Evolutionary conservation across 257 asterid genomes (phyloP).

Genomic region (Solanum ossicruentum): DNA sequence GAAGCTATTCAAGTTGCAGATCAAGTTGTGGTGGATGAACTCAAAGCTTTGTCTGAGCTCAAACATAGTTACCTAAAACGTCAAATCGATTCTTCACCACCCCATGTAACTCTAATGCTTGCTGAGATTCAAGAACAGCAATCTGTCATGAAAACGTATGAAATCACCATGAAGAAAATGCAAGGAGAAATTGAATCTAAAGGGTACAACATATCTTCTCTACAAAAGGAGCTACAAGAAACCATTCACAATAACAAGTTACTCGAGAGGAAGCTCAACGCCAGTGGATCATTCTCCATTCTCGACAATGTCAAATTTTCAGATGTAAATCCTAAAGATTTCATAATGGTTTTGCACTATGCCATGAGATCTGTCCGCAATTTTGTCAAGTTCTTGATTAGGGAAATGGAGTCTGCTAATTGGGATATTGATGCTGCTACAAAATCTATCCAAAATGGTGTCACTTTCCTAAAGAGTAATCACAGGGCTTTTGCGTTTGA

Average conservation of each 20-base stretch:
- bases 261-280: constrained; percentile 54
- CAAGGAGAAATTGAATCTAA: constrained; percentile 51
- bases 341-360: constrained; percentile 52
- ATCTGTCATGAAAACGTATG: constrained; percentile 82
- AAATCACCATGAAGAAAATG: constrained; percentile 93
- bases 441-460: constrained; percentile 34
- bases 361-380: constrained; percentile 54
- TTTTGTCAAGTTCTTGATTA: constrained; percentile 54
- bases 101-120: constrained; percentile 80
- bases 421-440: constrained; percentile 91
- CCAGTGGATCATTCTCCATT: constrained; percentile 67
- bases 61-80: constrained; percentile 54
- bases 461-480: constrained; percentile 31
- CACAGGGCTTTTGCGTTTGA: constrained; percentile 70
- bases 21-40: constrained; percentile 73
- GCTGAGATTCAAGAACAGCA: constrained; percentile 97
- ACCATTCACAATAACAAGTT: constrained; percentile 24
- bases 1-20: constrained; percentile 75
- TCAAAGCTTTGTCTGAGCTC: constrained; percentile 68
- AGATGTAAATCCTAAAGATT: constrained; percentile 37
- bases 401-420: constrained; percentile 65
- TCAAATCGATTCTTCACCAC: constrained; percentile 72
- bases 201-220: constrained; percentile 16
- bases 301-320: constrained; percentile 55
- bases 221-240: constrained; percentile 18